These are phyloP conservation scores for Penicillium atrosanguineum DNA, from an alignment of 495 filamentous ascomycete species.

Conservation along the genomic window DNA sequence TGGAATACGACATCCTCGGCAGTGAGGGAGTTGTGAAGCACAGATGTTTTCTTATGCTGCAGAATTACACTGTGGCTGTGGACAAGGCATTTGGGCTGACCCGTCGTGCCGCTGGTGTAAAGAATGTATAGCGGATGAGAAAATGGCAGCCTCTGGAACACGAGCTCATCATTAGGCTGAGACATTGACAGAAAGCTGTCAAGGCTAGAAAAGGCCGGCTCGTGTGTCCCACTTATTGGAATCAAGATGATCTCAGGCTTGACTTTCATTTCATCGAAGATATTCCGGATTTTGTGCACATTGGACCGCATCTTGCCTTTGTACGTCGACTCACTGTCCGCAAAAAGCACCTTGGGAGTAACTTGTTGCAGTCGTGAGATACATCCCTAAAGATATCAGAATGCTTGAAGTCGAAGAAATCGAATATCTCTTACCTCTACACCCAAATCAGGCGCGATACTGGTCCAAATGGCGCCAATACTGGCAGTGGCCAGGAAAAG, in stretches of 20 bases:
- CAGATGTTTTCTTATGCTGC: conserved; percentile 56
- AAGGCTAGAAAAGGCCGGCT: conserved; percentile 42
- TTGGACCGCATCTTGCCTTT: conserved; percentile 56
- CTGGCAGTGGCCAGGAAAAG: conserved; percentile 59
- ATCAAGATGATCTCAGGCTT: conserved; percentile 41
- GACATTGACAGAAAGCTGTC: conserved; percentile 15
- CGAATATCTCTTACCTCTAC: conserved; percentile 23
- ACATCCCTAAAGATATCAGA: conserved; percentile 50
- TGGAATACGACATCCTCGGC: conserved; percentile 49
- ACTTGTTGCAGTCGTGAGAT: conserved; percentile 67
- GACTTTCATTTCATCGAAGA: conserved; percentile 41
- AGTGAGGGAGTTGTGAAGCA: conserved; percentile 54
- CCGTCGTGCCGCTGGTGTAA: conserved; percentile 71
- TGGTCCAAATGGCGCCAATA: conserved; percentile 65
- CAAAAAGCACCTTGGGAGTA: conserved; percentile 63
- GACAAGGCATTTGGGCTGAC: conserved; percentile 71
- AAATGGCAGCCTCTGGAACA: conserved; percentile 59
- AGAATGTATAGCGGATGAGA: conserved; percentile 69
- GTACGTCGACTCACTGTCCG: conserved; percentile 69
- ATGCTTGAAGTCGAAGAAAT: neutral
- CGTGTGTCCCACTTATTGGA: conserved; percentile 23
- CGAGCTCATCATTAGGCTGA: conserved; percentile 17
- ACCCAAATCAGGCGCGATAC: conserved; percentile 70
- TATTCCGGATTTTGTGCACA: conserved; percentile 42
- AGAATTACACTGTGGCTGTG: conserved; percentile 61